Evolutionary conservation across 495 filamentous ascomycete genomes (phyloP).

Genomic region (Xylaria sp.): DNA sequence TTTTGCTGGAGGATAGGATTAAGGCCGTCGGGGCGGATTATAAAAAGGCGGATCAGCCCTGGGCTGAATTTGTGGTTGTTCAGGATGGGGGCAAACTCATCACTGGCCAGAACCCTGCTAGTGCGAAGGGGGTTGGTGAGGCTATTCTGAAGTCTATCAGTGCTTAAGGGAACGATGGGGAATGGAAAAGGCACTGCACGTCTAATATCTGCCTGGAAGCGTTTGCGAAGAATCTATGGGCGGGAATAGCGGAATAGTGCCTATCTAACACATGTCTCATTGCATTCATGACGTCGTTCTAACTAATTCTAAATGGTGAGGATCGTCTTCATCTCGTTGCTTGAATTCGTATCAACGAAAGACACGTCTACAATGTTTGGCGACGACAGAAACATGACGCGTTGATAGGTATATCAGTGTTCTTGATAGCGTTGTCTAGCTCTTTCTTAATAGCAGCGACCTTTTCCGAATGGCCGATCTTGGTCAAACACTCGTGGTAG

Average conservation of each 20-base stretch:
- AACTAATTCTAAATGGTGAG: neutral
- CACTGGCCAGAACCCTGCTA: constrained; percentile 78
- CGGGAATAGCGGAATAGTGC: neutral
- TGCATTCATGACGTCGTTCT: neutral
- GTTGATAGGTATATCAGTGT: constrained; percentile 65
- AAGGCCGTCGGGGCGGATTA: constrained; percentile 57
- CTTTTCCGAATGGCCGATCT: constrained; percentile 56
- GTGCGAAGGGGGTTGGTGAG: constrained; percentile 65
- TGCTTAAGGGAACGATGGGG: constrained; percentile 6
- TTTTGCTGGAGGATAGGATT: constrained; percentile 68
- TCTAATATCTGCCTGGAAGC: neutral
- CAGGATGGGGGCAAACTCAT: constrained; percentile 63
- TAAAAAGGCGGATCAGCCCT: constrained; percentile 65
- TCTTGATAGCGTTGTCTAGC: constrained; percentile 56
- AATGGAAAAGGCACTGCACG: no score
- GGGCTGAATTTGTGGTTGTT: constrained; percentile 66
- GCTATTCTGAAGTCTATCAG: constrained; percentile 48
- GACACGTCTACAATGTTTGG: neutral
- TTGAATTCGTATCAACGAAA: neutral
- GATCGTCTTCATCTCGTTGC: neutral
- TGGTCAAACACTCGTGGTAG: constrained; percentile 66
- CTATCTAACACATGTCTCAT: neutral
- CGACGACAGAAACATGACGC: constrained; percentile 69
- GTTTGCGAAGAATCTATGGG: neutral
- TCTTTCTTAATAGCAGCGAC: constrained; percentile 56